phyloP scores from a whole-genome alignment of 176 grass and related monocot species.

The Aegilops speltoides region DNA sequence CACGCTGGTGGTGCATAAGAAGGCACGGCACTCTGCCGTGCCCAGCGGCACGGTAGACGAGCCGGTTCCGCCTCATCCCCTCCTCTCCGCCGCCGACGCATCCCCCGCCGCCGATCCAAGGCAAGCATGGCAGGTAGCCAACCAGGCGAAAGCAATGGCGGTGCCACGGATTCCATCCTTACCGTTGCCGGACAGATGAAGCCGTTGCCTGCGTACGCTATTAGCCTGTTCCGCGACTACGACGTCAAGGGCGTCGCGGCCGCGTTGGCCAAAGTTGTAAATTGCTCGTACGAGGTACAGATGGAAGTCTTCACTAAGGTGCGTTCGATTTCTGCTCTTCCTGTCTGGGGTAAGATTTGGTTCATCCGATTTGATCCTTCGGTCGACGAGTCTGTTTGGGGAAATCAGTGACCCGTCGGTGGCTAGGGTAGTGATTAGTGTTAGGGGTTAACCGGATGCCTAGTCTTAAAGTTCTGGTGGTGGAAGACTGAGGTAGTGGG shows the following conservation, averaged over 20 bases:
- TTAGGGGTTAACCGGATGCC: not conserved
- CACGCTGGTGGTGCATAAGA: too few relatives aligned
- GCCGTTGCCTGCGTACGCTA: not conserved
- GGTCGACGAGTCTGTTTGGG: not conserved
- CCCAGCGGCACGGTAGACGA: too few relatives aligned
- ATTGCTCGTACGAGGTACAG: not conserved
- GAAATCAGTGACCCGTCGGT: not conserved
- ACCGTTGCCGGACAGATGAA: not conserved
- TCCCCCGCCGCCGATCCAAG: not conserved
- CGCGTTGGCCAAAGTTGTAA: not conserved
- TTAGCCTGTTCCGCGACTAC: not conserved
- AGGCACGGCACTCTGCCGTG: too few relatives aligned
- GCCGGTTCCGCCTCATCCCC: not conserved
- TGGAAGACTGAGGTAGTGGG: not conserved
- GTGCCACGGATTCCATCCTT: not conserved
- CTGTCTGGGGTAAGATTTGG: not conserved
- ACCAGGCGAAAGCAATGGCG: not conserved
- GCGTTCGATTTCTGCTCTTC: not conserved
- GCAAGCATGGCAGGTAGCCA: not conserved
- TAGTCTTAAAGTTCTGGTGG: not conserved
- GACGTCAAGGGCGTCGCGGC: not conserved
- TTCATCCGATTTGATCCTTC: not conserved
- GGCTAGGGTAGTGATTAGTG: not conserved
- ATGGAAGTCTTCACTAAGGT: not conserved
- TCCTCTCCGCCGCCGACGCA: not conserved